These are phyloP conservation scores for Tilletia caries DNA, from an alignment of 1,284 basidiomycete genomes.

Conservation along the genomic window DNA sequence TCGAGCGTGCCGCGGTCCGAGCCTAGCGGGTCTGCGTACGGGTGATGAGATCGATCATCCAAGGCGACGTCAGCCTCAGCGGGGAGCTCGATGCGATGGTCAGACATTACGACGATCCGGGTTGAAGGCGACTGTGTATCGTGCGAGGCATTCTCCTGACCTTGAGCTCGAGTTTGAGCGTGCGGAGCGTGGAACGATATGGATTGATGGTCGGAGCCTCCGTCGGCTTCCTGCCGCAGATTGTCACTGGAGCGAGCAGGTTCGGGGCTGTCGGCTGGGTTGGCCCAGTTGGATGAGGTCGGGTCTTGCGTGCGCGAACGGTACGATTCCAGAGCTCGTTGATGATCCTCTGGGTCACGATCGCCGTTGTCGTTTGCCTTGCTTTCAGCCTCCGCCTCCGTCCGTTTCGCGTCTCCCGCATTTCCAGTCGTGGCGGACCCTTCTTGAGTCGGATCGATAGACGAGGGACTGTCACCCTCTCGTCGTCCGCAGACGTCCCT, in stretches of 20 bases:
- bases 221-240: background rate
- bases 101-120: background rate
- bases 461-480: background rate
- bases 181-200: background rate
- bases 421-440: background rate
- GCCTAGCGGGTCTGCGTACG: conserved; percentile 21
- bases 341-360: background rate
- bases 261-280: background rate
- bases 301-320: background rate
- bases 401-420: background rate
- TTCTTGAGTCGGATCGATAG: background rate
- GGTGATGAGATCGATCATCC: background rate
- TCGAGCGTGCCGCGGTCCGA: conserved; percentile 5
- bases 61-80: too few relatives aligned
- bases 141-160: too few relatives aligned
- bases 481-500: conserved; percentile 23
- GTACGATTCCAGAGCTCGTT: background rate
- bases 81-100: background rate
- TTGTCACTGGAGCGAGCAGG: too few relatives aligned
- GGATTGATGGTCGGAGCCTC: background rate
- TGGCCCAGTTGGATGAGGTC: background rate
- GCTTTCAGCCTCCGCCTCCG: background rate
- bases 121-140: background rate
- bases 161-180: background rate
- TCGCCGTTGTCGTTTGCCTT: background rate